Percentiles rank a stretch among this genome's conserved stretches.
Conservation (phyloP, 2,329 filamentous ascomycete species). For the Fusarium verticillioides region DNA sequence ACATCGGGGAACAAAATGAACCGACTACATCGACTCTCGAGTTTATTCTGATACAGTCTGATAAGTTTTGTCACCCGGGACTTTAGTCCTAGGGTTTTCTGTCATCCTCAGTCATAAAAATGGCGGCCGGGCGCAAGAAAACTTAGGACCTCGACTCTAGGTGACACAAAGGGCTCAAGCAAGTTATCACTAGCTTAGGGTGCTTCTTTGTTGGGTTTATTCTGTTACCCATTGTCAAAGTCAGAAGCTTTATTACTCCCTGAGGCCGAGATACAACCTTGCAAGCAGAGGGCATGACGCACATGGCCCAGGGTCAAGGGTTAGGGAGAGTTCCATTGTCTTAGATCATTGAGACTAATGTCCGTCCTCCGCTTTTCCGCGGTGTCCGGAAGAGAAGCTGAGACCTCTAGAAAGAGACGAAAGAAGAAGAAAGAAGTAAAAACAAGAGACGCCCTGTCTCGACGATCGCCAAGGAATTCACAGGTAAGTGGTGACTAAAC, state of each 20-base stretch:
- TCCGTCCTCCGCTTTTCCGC: conserved; percentile 22
- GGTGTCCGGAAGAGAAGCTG: conserved; percentile 10
- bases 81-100: neutral
- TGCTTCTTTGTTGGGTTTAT: neutral
- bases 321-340: conserved; percentile 1
- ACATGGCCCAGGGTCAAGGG: conserved; percentile 32
- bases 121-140: conserved; percentile 5
- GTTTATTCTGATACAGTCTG: neutral
- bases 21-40: neutral
- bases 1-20: neutral
- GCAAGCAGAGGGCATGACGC: conserved; percentile 30
- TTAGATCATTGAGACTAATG: conserved; percentile 25
- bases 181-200: neutral
- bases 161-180: neutral
- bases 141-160: neutral
- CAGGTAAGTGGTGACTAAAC: conserved; percentile 12
- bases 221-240: neutral
- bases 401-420: conserved; percentile 6
- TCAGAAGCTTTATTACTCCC: neutral
- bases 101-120: conserved; percentile 3
- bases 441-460: neutral
- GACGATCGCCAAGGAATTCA: conserved; percentile 19
- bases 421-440: conserved; percentile 7
- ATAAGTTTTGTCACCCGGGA: neutral
- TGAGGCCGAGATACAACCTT: conserved; percentile 29